Conservation (phyloP, 371 early-diverging fungal genomes). For the Syncephalastrum sp. region DNA sequence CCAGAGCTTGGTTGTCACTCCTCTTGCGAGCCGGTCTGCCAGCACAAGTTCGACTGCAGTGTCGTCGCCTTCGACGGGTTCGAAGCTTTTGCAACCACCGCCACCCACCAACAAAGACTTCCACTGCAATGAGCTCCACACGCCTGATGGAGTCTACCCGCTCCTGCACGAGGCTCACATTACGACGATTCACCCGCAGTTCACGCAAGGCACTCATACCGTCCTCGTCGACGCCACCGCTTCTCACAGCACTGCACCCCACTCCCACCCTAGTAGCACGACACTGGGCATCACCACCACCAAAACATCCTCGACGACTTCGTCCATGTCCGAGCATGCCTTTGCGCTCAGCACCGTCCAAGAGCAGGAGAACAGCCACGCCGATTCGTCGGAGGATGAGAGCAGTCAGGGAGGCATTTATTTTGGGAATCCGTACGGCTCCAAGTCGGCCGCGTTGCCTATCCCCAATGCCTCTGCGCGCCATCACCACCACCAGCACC, state of each 20-base stretch:
- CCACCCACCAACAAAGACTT: constrained; percentile 50
- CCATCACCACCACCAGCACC: constrained; percentile 7
- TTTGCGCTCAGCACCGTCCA: constrained; percentile 7
- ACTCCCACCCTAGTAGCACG: constrained; percentile 1
- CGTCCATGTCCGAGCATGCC: constrained; percentile 17
- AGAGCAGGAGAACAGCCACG: constrained; percentile 5
- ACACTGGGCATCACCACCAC: constrained; percentile 7
- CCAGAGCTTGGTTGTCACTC: constrained; percentile 8
- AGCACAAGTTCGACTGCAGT: constrained; percentile 12
- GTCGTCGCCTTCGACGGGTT: constrained; percentile 2
- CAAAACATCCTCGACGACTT: constrained; percentile 17
- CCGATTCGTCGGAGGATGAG: constrained; percentile 23
- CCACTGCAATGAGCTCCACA: constrained; percentile 42
- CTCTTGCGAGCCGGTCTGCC: constrained; percentile 13
- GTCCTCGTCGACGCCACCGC: constrained; percentile 37
- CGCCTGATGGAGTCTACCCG: constrained; percentile 57
- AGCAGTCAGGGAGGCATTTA: constrained; percentile 1
- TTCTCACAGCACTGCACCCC: constrained; percentile 8
- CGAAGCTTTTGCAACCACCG: constrained; percentile 23
- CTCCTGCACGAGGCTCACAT: constrained; percentile 49
- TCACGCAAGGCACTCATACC: constrained; percentile 46
- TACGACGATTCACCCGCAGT: constrained; percentile 51
- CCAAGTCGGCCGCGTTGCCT: constrained; percentile 33
- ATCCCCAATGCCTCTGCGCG: constrained; percentile 26
- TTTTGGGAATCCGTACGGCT: constrained; percentile 11